Base-by-base conservation (phyloP, 352 stramenopile genomes). In the Phytophthora fragariae region DNA sequence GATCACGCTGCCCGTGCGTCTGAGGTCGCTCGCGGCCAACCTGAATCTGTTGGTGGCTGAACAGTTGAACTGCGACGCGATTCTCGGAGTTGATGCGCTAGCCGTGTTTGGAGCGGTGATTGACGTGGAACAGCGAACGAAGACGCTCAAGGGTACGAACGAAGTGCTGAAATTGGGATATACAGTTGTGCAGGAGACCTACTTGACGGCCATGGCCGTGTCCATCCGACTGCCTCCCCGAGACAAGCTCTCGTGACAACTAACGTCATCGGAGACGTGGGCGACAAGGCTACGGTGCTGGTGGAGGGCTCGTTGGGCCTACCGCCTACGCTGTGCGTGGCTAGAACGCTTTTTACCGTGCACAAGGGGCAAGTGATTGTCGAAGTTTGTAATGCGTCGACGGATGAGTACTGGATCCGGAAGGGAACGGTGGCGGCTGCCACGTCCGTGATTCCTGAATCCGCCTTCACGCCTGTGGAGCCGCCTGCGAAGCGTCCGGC, bases 301-400 rank as follows among this genome's bases (percentile, higher is more conserved):
- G 46, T 65, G 7, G 59, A 65, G 24, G 59, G 46, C 1, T 27
- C 33, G 5, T 3, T 31, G 1, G 29, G 31, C 0, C 31, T 65
- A 24, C 29, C 46, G 59, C 39, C 56, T 1, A 62, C 37, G 15
- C 37, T 58, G 27, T 17, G 46, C 0, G 10, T 65, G 0, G 46
- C 59, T 12, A 3, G 46, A 37, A 57, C 59, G 59, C 46, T 65
- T 3, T 57, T 29, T 7, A 57, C 46, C 15, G 46, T 57, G 1
- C 27, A 41, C 0, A n/a, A 49, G 0, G 46, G 59, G 17, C 12
- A 49, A 15, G 46, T 65, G 15, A 50, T 57, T 8, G 46, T 57
- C 0, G 46, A 65, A 57, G 9, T 57, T 0, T 65, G 59, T 5
- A 65, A 65, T 14, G 19, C 44, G 1, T 57, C 59, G 0, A 49